Conservation (phyloP, 2,329 filamentous ascomycete species). For the Phyllosticta paracitricarpa region DNA sequence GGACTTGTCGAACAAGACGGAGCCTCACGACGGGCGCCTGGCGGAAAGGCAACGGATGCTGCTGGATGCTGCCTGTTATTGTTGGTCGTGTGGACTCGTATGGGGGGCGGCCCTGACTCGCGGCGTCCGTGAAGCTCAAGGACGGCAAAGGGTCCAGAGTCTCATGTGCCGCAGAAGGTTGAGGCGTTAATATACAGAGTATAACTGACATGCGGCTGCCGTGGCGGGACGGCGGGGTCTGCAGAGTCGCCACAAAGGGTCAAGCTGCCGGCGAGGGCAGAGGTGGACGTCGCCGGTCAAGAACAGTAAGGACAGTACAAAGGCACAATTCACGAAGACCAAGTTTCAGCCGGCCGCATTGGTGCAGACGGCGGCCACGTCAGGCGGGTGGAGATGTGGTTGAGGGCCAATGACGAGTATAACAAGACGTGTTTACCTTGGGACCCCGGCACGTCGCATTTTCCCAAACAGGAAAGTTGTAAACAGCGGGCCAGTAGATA, state of each 20-base stretch:
- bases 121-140: background rate
- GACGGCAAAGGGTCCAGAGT: background rate
- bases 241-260: background rate
- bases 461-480: background rate
- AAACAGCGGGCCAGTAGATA: background rate
- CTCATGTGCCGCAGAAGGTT: background rate
- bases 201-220: background rate
- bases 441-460: background rate
- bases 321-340: background rate
- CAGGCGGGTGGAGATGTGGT: background rate
- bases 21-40: background rate
- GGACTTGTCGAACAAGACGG: background rate
- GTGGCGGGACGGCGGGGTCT: background rate
- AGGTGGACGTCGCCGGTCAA: background rate
- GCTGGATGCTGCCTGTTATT: background rate
- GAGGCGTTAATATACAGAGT: background rate
- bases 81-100: background rate
- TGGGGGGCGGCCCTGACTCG: background rate
- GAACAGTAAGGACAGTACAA: background rate
- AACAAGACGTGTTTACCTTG: background rate
- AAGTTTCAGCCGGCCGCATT: background rate
- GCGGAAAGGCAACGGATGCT: background rate
- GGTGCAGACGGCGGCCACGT: background rate
- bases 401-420: background rate
- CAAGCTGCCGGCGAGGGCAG: background rate